Evolutionary conservation across 2,329 filamentous ascomycete species (phyloP).

Genomic region (Exophiala aquamarina): DNA sequence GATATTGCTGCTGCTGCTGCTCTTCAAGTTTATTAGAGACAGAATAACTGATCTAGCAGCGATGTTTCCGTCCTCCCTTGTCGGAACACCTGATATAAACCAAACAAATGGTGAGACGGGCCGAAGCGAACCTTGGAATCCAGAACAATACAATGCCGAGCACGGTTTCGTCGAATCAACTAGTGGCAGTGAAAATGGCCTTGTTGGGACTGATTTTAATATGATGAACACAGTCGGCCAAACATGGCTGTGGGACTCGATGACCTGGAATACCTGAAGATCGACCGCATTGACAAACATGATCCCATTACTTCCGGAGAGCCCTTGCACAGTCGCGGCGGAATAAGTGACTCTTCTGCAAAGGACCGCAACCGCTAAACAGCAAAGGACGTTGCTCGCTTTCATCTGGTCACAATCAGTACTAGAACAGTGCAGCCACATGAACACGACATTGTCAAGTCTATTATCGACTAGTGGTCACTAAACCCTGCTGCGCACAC

Average conservation of each 20-base stretch:
- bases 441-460: no score
- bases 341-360: no score
- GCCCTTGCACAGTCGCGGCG: no score
- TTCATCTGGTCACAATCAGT: no score
- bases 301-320: no score
- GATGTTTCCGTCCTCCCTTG: constrained; percentile 13
- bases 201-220: constrained; percentile 10
- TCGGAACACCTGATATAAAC: constrained; percentile 3
- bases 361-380: no score
- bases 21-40: neutral
- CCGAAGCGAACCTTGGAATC: neutral
- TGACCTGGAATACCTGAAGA: no score
- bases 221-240: constrained; percentile 17
- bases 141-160: constrained; percentile 7
- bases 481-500: no score
- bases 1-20: neutral
- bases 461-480: no score
- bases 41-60: neutral
- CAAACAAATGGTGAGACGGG: neutral
- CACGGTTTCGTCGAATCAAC: constrained; percentile 4
- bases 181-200: constrained; percentile 6
- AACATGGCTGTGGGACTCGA: constrained; percentile 16
- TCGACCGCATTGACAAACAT: no score
- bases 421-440: no score
- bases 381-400: no score